A percentile compares a stretch with the other conserved stretches of the same genome.
Conservation (phyloP, 208 protist genomes). For the Crithidia thermophila region DNA sequence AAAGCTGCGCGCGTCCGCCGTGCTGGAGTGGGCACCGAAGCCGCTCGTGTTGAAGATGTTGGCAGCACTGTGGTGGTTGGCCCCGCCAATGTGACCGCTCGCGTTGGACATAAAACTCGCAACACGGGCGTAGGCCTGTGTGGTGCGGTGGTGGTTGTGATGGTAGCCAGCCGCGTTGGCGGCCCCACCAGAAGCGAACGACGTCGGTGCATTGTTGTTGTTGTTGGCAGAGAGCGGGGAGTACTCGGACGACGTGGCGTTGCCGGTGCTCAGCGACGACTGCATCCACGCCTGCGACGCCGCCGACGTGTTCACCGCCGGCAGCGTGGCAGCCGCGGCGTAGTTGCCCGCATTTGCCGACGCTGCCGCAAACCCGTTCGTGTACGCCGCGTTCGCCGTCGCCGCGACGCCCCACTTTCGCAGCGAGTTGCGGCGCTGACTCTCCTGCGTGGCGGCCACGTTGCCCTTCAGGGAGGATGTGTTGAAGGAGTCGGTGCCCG, state of each 20-base stretch:
- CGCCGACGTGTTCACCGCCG: conserved; percentile 1
- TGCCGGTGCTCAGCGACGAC: background rate
- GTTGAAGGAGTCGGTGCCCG: background rate
- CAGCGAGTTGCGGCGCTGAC: background rate
- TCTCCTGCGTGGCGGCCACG: background rate
- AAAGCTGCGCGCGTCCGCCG: conserved; percentile 5
- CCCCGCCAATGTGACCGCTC: conserved; percentile 18
- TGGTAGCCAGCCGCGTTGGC: background rate
- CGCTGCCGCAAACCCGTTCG: background rate
- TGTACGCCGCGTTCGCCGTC: background rate
- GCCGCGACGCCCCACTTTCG: conserved; percentile 10
- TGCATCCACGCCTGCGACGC: conserved; percentile 15
- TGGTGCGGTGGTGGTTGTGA: conserved; percentile 4
- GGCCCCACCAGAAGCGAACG: too few relatives aligned
- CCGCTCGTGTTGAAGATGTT: background rate
- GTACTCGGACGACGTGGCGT: background rate
- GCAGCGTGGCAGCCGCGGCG: conserved; percentile 1
- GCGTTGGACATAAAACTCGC: conserved; percentile 25
- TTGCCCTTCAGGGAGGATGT: too few relatives aligned
- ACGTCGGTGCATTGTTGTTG: too few relatives aligned
- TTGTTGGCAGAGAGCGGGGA: conserved; percentile 6
- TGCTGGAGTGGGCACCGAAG: background rate
- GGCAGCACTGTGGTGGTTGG: background rate
- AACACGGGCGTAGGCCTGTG: background rate
- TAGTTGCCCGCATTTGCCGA: too few relatives aligned